Base-by-base conservation (phyloP, 495 filamentous ascomycete genomes). In the Penicillium steckii region DNA sequence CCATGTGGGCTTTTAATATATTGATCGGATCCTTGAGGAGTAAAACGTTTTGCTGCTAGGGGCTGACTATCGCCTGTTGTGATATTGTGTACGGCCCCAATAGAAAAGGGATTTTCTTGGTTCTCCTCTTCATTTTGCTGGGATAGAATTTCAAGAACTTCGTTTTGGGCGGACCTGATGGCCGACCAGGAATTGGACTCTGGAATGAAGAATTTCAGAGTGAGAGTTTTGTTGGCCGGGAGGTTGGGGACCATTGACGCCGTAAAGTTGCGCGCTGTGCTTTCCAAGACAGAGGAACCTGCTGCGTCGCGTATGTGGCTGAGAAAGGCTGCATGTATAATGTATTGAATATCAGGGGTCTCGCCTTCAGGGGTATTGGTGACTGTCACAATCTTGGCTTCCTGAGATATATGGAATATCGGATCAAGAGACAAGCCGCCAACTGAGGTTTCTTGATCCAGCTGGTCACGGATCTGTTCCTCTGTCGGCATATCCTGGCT, bases 251-350 rank as follows among this genome's bases (percentile, higher is more conserved):
- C 2, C 0, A 61, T n/a, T 4, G 54, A 35, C 13, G 55, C 41
- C 3, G 51, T 55, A n/a, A 61, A 55, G 26, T 57, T 54, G 10
- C 59, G 54, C 6, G 51, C 51, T 18, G 59, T 55, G 25, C 25
- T 49, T 44, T 52, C 51, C 0, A 57, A 27, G 13, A 61, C 44
- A 35, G 54, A 44, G 21, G 17, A 21, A 8, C 43, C 33, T 21
- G 26, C 38, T 8, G 23, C n/a, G 32, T 50, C 51, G 24, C 27
- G 10, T 25, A 57, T 40, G 9, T 51, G 38, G 38, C 50, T 46
- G 23, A 61, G 59, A 35, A 61, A 61, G 12, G 44, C 5, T 10
- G 37, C 38, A 24, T 51, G 43, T 42, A 61, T 25, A 48, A 57
- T 4, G 25, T 57, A 61, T 50, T 61, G 59, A 13, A 57, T 44